phyloP scores from a whole-genome alignment of 805 yeast genomes.

The Pichia nakasei region DNA sequence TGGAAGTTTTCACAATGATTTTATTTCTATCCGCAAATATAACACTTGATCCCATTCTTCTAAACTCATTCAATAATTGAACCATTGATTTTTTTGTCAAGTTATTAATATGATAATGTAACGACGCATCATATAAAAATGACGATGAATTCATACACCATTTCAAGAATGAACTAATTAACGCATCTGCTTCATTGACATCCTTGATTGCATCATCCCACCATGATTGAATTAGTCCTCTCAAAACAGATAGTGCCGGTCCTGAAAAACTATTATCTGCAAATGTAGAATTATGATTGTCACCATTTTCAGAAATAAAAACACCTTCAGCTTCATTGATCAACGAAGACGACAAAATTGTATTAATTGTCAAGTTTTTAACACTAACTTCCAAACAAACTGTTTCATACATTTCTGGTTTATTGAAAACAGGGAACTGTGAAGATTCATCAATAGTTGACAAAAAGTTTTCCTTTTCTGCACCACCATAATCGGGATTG shows the following conservation, averaged over 20 bases:
- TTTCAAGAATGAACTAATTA: constrained; percentile 69
- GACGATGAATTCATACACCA: constrained; percentile 84
- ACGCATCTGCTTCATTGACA: constrained; percentile 59
- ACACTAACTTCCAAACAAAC: constrained; percentile 73
- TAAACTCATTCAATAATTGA: constrained; percentile 74
- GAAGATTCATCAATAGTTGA: constrained; percentile 42
- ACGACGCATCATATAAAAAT: constrained; percentile 61
- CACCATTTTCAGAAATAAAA: constrained; percentile 48
- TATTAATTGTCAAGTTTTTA: constrained; percentile 74
- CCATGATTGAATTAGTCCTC: constrained; percentile 76
- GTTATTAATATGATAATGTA: constrained; percentile 83
- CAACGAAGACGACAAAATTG: constrained; percentile 74
- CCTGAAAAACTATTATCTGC: constrained; percentile 80
- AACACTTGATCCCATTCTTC: constrained; percentile 67
- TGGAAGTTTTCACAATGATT: constrained; percentile 62
- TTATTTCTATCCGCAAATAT: constrained; percentile 76
- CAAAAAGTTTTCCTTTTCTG: constrained; percentile 48
- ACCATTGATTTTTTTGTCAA: constrained; percentile 72
- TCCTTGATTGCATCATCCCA: constrained; percentile 82
- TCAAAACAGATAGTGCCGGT: constrained; percentile 60
- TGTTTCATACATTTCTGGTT: constrained; percentile 70
- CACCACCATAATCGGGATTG: constrained; percentile 78
- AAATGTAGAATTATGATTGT: constrained; percentile 32
- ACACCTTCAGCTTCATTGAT: constrained; percentile 86
- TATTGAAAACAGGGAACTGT: constrained; percentile 63